A percentile compares a stretch with the other conserved stretches of the same genome.
phyloP scores from a whole-genome alignment of 2,329 filamentous ascomycete genomes.

The Elsinoe arachidis region DNA sequence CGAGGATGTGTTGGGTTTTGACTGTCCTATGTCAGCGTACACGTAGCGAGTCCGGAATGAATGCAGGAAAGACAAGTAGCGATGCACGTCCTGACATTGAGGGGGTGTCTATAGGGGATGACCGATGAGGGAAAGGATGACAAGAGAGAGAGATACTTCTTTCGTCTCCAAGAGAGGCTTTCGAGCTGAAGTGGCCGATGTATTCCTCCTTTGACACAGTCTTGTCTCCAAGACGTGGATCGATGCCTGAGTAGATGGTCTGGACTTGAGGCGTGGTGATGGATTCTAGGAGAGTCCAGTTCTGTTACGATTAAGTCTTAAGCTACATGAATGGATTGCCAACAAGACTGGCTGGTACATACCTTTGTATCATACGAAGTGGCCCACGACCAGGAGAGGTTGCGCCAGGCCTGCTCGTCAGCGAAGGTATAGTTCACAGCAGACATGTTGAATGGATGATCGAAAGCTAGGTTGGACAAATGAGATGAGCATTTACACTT shows the following conservation, averaged over 20 bases:
- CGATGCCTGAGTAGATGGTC: constrained; percentile 2
- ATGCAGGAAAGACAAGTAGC: no score
- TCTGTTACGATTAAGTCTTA: neutral
- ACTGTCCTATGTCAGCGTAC: constrained; percentile 27
- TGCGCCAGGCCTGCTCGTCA: neutral
- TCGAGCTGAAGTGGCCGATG: neutral
- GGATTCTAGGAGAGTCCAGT: neutral
- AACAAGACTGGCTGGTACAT: neutral
- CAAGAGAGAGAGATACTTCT: constrained; percentile 38
- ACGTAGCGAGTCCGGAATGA: constrained; percentile 49
- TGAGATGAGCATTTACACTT: no score
- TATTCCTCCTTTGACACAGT: constrained; percentile 4
- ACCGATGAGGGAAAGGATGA: constrained; percentile 43
- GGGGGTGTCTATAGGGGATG: no score
- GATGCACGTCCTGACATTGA: no score
- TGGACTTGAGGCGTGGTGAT: neutral
- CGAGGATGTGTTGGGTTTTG: neutral
- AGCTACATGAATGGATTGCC: no score
- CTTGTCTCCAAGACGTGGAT: neutral
- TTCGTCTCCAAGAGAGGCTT: constrained; percentile 25
- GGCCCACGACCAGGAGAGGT: neutral
- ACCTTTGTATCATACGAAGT: constrained; percentile 1
- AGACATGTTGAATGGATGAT: neutral
- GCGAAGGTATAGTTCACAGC: neutral
- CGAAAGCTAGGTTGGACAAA: neutral